These are phyloP conservation scores for Yarrowia sp. DNA, from an alignment of 805 yeast species.

Conservation along the genomic window DNA sequence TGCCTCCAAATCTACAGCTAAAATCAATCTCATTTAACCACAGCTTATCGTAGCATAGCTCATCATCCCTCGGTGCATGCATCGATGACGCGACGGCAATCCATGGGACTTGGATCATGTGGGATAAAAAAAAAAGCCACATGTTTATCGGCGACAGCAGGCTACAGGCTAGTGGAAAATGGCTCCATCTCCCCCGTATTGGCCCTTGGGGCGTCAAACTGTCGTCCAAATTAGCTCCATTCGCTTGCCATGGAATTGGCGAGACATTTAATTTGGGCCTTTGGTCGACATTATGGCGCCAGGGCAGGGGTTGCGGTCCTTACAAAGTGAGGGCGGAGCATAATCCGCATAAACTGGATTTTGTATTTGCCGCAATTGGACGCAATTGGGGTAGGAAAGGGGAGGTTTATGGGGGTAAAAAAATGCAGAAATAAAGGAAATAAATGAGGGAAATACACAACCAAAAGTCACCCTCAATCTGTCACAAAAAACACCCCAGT, in stretches of 20 bases:
- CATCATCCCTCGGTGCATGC: constrained; percentile 19
- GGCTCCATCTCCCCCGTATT: neutral
- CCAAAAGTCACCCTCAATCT: no score
- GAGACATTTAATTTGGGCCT: neutral
- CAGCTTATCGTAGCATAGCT: constrained; percentile 2
- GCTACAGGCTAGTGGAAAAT: neutral
- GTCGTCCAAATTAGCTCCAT: neutral
- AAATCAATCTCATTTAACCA: neutral
- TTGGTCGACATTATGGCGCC: constrained; percentile 7
- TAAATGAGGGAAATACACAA: neutral
- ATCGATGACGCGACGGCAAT: constrained; percentile 19
- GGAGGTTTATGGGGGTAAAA: neutral
- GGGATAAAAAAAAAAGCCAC: neutral
- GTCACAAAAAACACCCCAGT: neutral
- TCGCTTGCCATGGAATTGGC: neutral
- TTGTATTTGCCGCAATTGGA: no score
- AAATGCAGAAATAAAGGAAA: neutral
- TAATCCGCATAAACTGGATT: neutral
- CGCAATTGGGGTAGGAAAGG: neutral
- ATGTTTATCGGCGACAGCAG: neutral
- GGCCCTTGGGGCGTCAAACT: neutral
- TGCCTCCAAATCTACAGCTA: neutral
- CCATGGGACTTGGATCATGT: constrained; percentile 20
- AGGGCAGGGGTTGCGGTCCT: neutral
- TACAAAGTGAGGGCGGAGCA: constrained; percentile 10